Evolutionary conservation across 306 rosid genomes (phyloP), one percentile per base, ranked within the genome.

Genomic region (Luffa acutangula): DNA sequence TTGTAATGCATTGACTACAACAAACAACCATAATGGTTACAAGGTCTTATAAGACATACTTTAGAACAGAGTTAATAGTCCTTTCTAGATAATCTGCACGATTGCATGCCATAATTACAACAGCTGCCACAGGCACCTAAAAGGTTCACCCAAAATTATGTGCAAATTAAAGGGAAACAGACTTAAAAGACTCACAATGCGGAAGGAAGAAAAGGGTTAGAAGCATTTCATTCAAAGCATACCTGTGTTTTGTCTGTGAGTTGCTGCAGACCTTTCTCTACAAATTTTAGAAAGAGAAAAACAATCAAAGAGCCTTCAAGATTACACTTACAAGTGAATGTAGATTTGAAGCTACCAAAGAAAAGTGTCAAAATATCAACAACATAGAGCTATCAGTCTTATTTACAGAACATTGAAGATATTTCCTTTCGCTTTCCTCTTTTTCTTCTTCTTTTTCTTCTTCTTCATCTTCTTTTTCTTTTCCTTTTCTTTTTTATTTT

Each of bases 101-200:
- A 84, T 89, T 95, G 84, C 98, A 95, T 81, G 97, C 97, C 97
- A 95, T 95, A 84, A 95, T 85, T 80, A 95, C 98, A 85, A 95
- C 97, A 81, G 98, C 98, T 51, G 98, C 98, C 87, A 95, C 91
- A 34, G 98, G 97, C 70, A 82, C 97, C 98, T 94, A 89, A 84
- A 59, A 79, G 34, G 57, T 84, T 84, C 64, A 83, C 77, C 42
- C 62, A 48, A 81, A 82, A 57, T 52, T 83, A 84, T 78, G 78
- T 79, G 41, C 25, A 75, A 49, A 34, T 49, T 51, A 48, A 20
- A 21, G 76, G 37, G 52, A n/a, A 20, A 71, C 5, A 37, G 37
- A 57, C 3, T 77, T 71, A 52, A 83, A 57, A 37, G 69, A 52
- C 62, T 63, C 83, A 54, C 42, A 89, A 49, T 74, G 69, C 51